phyloP scores from a whole-genome alignment of 176 grass and related monocot genomes.

The Pontederia crassipes region DNA sequence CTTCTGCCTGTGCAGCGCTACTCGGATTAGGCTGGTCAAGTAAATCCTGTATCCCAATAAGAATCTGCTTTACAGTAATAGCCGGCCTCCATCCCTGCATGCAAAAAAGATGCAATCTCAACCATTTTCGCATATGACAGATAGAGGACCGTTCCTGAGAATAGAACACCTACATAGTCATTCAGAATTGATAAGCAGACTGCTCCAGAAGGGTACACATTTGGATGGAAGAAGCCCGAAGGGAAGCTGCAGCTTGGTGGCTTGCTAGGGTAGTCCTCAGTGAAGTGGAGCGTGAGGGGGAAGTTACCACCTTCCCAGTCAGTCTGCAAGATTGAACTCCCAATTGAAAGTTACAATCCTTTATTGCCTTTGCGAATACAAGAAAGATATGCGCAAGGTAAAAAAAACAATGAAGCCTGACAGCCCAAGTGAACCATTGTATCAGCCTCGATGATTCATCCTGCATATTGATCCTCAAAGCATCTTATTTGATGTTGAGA shows the following conservation, averaged over 20 bases:
- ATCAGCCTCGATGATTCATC: too few species aligned
- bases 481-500: too few species aligned
- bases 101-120: neutral
- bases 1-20: slow-evolving; percentile 11
- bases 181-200: slow-evolving; percentile 10
- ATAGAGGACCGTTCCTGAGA: neutral
- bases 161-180: neutral
- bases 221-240: slow-evolving; percentile 8
- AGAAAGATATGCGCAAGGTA: too few species aligned
- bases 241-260: slow-evolving; percentile 9
- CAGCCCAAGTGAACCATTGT: too few species aligned
- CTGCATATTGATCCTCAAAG: too few species aligned
- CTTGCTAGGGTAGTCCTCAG: slow-evolving; percentile 11
- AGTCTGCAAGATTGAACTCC: neutral
- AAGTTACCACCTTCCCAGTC: slow-evolving; percentile 8
- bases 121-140: neutral
- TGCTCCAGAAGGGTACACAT: slow-evolving; percentile 11
- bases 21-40: slow-evolving; percentile 14
- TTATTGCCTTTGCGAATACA: neutral
- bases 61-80: slow-evolving; percentile 15
- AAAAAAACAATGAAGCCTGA: too few species aligned
- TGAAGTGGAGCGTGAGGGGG: slow-evolving; percentile 3
- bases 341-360: neutral
- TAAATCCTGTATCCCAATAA: slow-evolving; percentile 13
- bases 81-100: slow-evolving; percentile 15